A percentile compares a stretch with the other conserved stretches of the same genome.
Evolutionary conservation across 2,329 filamentous ascomycete species (phyloP).

Genomic region (Fusarium papillatum): DNA sequence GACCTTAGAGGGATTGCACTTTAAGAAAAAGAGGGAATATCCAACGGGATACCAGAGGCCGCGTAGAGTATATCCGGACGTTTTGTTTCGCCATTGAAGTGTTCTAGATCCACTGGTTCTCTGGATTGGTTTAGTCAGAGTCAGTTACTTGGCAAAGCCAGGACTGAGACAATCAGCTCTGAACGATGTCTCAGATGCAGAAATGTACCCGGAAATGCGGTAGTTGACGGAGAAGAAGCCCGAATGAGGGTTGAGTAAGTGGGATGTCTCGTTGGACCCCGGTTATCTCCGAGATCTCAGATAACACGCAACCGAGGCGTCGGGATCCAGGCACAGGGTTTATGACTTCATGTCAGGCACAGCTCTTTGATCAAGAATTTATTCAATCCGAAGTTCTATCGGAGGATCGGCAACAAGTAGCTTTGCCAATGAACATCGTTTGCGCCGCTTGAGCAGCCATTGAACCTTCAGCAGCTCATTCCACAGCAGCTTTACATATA

Average conservation of each 20-base stretch:
- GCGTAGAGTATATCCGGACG: background rate
- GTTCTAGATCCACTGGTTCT: background rate
- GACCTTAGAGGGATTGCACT: too few species aligned
- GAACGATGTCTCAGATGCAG: background rate
- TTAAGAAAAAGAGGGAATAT: too few species aligned
- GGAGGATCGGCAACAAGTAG: background rate
- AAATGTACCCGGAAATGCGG: background rate
- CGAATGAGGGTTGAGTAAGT: background rate
- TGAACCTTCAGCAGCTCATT: slow-evolving; percentile 1
- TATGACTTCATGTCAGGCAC: slow-evolving; percentile 8
- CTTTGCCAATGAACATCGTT: slow-evolving; percentile 1
- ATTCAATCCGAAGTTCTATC: background rate
- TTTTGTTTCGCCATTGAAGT: background rate
- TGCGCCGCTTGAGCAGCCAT: background rate
- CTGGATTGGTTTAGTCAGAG: background rate
- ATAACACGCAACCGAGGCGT: background rate
- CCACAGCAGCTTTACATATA: background rate
- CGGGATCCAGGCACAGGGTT: background rate
- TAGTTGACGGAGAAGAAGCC: background rate
- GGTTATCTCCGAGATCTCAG: background rate
- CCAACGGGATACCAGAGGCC: too few species aligned
- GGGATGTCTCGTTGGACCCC: background rate
- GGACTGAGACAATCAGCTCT: background rate
- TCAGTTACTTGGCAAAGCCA: background rate
- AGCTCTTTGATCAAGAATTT: background rate